Evolutionary conservation across 345 rosid genomes (phyloP).

Genomic region (Linum lewisii): DNA sequence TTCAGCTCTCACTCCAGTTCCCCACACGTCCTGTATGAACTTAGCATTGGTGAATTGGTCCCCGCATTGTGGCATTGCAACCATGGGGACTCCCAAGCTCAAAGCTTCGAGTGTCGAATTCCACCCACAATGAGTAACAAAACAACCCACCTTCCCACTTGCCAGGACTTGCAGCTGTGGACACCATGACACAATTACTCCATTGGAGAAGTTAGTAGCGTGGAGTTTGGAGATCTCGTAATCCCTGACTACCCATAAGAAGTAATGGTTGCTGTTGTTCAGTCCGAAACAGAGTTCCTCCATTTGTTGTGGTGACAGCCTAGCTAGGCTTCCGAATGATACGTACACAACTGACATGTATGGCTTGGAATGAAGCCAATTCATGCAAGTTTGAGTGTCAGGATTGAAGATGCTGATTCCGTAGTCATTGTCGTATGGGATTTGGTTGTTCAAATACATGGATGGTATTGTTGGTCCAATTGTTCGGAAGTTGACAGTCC

Average conservation of each 20-base stretch:
- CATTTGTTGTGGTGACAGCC: slow-evolving; percentile 20
- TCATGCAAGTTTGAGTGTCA: slow-evolving; percentile 16
- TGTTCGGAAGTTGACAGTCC: slow-evolving; percentile 6
- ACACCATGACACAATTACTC: slow-evolving; percentile 36
- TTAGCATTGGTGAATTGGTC: slow-evolving; percentile 45
- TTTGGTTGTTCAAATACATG: slow-evolving; percentile 31
- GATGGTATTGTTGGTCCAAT: slow-evolving; percentile 44
- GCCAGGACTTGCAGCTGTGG: slow-evolving; percentile 40
- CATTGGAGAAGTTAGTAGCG: too few species aligned
- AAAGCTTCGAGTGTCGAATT: slow-evolving; percentile 37
- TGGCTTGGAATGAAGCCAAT: slow-evolving; percentile 32
- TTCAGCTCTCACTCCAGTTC: slow-evolving; percentile 30
- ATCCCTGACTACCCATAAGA: slow-evolving; percentile 31
- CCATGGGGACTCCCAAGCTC: slow-evolving; percentile 38
- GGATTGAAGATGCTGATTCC: slow-evolving; percentile 32
- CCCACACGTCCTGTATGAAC: slow-evolving; percentile 35
- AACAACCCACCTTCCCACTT: slow-evolving; percentile 35
- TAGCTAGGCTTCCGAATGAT: slow-evolving; percentile 48
- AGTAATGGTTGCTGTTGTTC: slow-evolving; percentile 27
- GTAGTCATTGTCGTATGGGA: slow-evolving; percentile 30
- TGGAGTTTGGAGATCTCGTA: slow-evolving; percentile 18
- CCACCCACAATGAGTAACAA: slow-evolving; percentile 44
- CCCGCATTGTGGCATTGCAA: slow-evolving; percentile 27
- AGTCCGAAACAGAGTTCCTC: slow-evolving; percentile 37
- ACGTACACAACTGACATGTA: slow-evolving; percentile 31